Evolutionary conservation across 2,329 filamentous ascomycete genomes (phyloP).

Genomic region (Cadophora malorum): DNA sequence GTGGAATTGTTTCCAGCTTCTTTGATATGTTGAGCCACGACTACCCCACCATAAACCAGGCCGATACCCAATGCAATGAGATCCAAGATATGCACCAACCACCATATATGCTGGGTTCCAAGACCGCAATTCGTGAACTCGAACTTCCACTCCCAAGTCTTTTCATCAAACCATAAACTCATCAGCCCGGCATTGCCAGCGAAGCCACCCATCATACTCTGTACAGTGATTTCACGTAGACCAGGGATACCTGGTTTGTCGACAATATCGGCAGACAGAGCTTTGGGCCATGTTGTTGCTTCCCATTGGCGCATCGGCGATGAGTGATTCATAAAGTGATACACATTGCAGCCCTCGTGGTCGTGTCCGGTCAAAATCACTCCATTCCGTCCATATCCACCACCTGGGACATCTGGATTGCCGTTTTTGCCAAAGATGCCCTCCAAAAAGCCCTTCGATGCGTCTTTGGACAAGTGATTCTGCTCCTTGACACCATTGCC

Average conservation of each 20-base stretch:
- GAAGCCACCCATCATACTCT: constrained; percentile 98
- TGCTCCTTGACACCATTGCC: constrained; percentile 84
- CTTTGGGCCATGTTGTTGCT: constrained; percentile 55
- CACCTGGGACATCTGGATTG: constrained; percentile 61
- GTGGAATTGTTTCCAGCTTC: not conserved
- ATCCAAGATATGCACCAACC: constrained; percentile 82
- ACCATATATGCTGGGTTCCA: constrained; percentile 93
- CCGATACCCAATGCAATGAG: constrained; percentile 39
- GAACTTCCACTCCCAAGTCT: constrained; percentile 77
- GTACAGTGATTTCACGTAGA: constrained; percentile 87
- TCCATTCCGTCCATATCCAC: constrained; percentile 73
- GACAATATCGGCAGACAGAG: constrained; percentile 50
- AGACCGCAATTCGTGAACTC: constrained; percentile 80
- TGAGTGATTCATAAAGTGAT: constrained; percentile 80
- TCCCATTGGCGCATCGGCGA: constrained; percentile 45
- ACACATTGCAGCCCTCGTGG: constrained; percentile 90
- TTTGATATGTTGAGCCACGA: not conserved
- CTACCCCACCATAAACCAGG: constrained; percentile 24
- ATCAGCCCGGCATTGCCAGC: constrained; percentile 90
- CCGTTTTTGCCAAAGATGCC: constrained; percentile 82
- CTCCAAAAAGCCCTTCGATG: constrained; percentile 78
- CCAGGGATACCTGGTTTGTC: constrained; percentile 59
- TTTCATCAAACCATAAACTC: constrained; percentile 85
- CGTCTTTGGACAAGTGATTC: constrained; percentile 80
- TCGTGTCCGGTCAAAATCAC: constrained; percentile 93